phyloP scores from a whole-genome alignment of 2,329 filamentous ascomycete genomes.

The Rutstroemia sydowiana region DNA sequence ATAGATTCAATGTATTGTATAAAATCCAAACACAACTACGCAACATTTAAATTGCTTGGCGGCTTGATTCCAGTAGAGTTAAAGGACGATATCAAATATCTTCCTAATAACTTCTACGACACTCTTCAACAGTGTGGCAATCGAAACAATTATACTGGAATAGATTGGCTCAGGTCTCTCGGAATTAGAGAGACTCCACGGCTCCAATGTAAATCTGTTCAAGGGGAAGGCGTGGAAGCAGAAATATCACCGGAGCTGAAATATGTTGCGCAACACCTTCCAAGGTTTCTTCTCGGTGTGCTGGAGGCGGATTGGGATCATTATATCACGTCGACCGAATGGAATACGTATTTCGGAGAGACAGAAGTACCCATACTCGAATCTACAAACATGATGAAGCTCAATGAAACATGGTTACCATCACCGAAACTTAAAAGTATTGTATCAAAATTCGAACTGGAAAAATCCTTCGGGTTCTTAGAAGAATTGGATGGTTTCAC shows the following conservation, averaged over 20 bases:
- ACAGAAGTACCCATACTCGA: neutral
- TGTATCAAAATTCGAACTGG: neutral
- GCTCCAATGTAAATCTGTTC: neutral
- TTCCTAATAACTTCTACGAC: neutral
- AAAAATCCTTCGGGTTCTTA: neutral
- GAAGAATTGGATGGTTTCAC: neutral
- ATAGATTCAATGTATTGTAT: neutral
- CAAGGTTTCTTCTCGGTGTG: neutral
- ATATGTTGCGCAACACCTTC: neutral
- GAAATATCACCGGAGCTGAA: neutral
- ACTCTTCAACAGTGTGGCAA: neutral
- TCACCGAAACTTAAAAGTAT: neutral
- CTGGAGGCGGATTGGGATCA: neutral
- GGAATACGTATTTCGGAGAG: neutral
- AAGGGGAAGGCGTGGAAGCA: no score
- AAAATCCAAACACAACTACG: neutral
- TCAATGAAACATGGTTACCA: neutral
- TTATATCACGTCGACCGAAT: neutral
- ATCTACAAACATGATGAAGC: neutral
- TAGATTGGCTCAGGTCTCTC: neutral
- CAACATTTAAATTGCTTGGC: neutral
- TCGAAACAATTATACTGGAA: neutral
- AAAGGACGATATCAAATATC: neutral
- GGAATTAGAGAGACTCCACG: neutral
- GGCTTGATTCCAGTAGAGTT: neutral